Percentiles rank a stretch among this genome's conserved stretches.
phyloP scores from a whole-genome alignment of 345 rosid genomes.

The Tarenaya hassleriana region DNA sequence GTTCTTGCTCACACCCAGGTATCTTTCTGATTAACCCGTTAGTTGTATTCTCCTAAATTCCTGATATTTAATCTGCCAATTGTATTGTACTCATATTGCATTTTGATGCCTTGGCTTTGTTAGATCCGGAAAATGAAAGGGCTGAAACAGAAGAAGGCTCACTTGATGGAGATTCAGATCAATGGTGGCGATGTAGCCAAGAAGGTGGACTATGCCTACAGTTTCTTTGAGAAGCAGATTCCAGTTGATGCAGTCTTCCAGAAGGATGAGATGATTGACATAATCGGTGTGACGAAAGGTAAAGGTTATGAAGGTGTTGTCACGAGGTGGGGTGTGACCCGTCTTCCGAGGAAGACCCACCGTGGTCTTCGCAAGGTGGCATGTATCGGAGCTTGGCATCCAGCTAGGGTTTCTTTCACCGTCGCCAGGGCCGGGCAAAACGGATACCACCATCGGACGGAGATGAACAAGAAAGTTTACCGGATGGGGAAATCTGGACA shows the following conservation, averaged over 20 bases:
- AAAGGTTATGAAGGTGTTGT: conserved; percentile 89
- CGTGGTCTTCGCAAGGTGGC: conserved; percentile 90
- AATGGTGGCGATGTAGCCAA: conserved; percentile 76
- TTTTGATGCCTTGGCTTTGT: too few species aligned
- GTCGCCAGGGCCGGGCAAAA: conserved; percentile 95
- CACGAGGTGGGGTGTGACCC: conserved; percentile 89
- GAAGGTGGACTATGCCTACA: conserved; percentile 71
- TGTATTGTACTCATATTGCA: too few species aligned
- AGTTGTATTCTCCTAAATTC: too few species aligned
- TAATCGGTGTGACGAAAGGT: conserved; percentile 84
- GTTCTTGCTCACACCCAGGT: conserved; percentile 88
- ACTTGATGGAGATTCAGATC: conserved; percentile 80
- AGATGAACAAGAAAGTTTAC: conserved; percentile 82
- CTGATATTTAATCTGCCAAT: too few species aligned
- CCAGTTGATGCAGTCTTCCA: conserved; percentile 75
- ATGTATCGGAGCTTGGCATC: conserved; percentile 96
- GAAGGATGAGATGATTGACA: conserved; percentile 82
- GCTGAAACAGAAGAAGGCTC: conserved; percentile 87
- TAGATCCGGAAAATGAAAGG: conserved; percentile 90
- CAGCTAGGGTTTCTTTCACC: conserved; percentile 82
- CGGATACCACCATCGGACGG: conserved; percentile 84
- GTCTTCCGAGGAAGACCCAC: conserved; percentile 85
- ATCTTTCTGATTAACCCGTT: too few species aligned
- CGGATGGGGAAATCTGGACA: conserved; percentile 60
- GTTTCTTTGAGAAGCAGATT: conserved; percentile 77